A percentile compares a stretch with the other conserved stretches of the same genome.
Evolutionary conservation across 305 asterid genomes (phyloP).

Genomic region (Rubia occidens): DNA sequence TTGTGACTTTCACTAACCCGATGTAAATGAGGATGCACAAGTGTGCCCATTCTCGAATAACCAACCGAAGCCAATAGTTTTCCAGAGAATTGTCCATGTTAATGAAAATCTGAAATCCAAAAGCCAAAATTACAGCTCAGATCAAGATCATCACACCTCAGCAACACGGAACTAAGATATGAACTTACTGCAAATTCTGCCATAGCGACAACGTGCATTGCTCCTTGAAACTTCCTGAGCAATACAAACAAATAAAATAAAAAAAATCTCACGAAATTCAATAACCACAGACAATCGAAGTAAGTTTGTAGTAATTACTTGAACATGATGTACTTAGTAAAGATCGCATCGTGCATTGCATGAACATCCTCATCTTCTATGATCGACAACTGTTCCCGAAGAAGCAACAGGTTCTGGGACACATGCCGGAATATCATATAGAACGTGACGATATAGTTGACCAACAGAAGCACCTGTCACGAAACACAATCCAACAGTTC

Average conservation of each 20-base stretch:
- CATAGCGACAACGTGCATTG: conserved; percentile 65
- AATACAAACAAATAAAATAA: background rate
- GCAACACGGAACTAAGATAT: background rate
- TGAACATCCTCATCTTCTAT: conserved; percentile 60
- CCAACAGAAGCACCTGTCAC: conserved; percentile 44
- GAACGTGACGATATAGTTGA: conserved; percentile 49
- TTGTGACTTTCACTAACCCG: conserved; percentile 41
- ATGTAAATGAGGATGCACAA: conserved; percentile 55
- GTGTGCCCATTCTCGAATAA: conserved; percentile 81
- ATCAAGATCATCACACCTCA: conserved; percentile 5
- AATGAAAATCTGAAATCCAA: conserved; percentile 48
- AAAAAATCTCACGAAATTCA: background rate
- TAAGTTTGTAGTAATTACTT: conserved; percentile 42
- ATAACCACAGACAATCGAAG: background rate
- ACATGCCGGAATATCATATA: conserved; percentile 56
- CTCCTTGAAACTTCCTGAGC: conserved; percentile 75
- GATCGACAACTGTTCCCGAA: conserved; percentile 62
- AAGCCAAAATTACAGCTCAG: conserved; percentile 11
- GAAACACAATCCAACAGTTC: conserved; percentile 2
- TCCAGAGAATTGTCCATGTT: conserved; percentile 50
- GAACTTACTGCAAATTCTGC: conserved; percentile 68
- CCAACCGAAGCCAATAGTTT: conserved; percentile 65
- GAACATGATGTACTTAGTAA: conserved; percentile 70
- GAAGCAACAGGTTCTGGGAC: conserved; percentile 45
- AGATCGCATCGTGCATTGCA: conserved; percentile 64